Evolutionary conservation across 1,284 basidiomycete genomes (phyloP).

Genomic region (Wallemia hederae): DNA sequence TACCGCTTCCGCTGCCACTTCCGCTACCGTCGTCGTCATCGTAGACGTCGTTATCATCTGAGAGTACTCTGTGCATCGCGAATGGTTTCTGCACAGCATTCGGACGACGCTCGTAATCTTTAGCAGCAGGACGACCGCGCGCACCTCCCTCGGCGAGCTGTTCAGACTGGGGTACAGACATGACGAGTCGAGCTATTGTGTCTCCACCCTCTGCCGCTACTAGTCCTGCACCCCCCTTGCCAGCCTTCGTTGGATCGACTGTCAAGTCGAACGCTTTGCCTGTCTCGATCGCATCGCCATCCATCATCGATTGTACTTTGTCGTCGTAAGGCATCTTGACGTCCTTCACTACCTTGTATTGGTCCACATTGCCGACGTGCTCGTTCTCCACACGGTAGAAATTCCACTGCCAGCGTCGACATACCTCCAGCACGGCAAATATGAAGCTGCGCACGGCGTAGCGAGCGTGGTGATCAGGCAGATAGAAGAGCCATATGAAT

Average conservation of each 20-base stretch:
- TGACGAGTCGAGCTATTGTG: neutral
- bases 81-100: neutral
- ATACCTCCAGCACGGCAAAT: constrained; percentile 40
- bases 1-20: neutral
- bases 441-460: constrained; percentile 34
- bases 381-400: constrained; percentile 70
- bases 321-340: constrained; percentile 42
- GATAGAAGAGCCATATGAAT: constrained; percentile 54
- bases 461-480: constrained; percentile 26
- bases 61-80: neutral
- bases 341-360: constrained; percentile 50
- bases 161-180: neutral
- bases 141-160: neutral
- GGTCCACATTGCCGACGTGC: constrained; percentile 54
- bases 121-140: neutral
- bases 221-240: neutral
- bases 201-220: neutral
- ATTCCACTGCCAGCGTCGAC: constrained; percentile 70
- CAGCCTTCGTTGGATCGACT: neutral
- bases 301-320: constrained; percentile 14
- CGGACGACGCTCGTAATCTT: neutral
- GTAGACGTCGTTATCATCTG: neutral
- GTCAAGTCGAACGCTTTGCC: neutral
- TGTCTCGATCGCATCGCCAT: neutral
- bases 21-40: neutral